Evolutionary conservation across 1,139 yeast genomes (phyloP), one percentile per base, ranked within the genome.

Genomic region (Saccharomycopsis phalli): DNA sequence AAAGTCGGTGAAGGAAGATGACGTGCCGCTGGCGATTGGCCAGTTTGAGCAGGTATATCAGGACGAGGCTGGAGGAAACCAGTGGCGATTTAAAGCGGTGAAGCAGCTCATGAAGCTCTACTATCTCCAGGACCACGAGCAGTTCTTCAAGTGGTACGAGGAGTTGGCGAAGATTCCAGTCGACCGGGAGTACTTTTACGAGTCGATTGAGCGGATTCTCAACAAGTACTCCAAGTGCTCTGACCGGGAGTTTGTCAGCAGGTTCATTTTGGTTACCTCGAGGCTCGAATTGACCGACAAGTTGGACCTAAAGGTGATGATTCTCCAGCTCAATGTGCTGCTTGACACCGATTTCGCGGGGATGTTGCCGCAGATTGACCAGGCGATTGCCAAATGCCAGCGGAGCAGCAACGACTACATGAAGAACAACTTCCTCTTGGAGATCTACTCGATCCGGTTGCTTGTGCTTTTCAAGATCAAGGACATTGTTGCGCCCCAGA

Each of bases 71-170:
- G 17, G 25, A 6, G 18, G 21, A 6, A 20, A 13, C 10, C 26
- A 16, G 11, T 34, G 37, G 36, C 21, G 69, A 1, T 76, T 79
- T 56, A 77, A 75, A 48, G 64, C 83, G 1, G 57, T 63, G 38
- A 81, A 81, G 51, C 93, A 81, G 52, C 59, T 70, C 30, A 68
- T 80, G 42, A 81, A 81, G 57, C 58, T 78, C 7, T 55, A 61
- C 33, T 68, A 67, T 46, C 59, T 58, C 37, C 62, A 59, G 2
- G 56, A 61, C 29, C 60, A 70, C 4, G 51, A 71, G 32, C 47
- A 49, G 6, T 50, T 50, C 34, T 54, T 62, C 36, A 53, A 52
- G 27, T 41, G 50, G 33, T 50, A 70, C 19, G 51, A 69, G 14
- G 25, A 29, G 7, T 49, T 51, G 20, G 49, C 57, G 17, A 46